Percentiles rank a stretch among this genome's conserved stretches.
Conservation (phyloP, 2,329 filamentous ascomycete genomes). For the Diplodia mutila region DNA sequence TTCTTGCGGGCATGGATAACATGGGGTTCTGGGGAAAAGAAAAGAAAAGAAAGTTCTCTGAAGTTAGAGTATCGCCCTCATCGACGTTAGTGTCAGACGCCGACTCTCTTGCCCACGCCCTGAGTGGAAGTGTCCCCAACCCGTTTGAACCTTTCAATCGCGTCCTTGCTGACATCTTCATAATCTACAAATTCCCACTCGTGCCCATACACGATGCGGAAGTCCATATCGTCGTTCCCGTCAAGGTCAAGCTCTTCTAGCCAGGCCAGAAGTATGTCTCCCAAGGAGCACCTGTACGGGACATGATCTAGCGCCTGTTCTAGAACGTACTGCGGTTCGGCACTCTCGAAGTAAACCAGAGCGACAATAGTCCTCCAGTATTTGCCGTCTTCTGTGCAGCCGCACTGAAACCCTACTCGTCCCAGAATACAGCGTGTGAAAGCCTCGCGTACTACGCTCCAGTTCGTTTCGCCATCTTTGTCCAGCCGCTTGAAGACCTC, state of each 20-base stretch:
- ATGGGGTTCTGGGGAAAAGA: no score
- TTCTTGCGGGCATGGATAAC: no score
- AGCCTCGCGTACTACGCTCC: not conserved
- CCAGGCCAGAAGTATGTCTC: not conserved
- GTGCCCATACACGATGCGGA: not conserved
- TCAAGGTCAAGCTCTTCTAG: no score
- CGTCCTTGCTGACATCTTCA: not conserved
- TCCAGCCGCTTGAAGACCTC: not conserved
- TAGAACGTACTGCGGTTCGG: not conserved
- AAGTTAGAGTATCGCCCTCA: not conserved
- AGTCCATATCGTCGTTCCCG: no score
- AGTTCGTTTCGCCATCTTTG: not conserved
- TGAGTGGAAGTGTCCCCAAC: not conserved
- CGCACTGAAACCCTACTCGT: not conserved
- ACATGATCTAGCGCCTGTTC: not conserved
- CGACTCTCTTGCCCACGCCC: not conserved
- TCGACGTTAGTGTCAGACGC: not conserved
- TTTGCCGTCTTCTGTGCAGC: not conserved
- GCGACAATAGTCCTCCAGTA: not conserved
- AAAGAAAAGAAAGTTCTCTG: no score
- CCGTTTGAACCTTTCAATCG: not conserved
- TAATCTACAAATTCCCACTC: not conserved
- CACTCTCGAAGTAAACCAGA: not conserved
- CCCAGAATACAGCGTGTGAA: not conserved
- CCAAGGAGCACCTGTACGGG: not conserved